These are phyloP conservation scores for Kockiozyma suomiensis DNA, from an alignment of 805 yeast species.

Conservation along the genomic window DNA sequence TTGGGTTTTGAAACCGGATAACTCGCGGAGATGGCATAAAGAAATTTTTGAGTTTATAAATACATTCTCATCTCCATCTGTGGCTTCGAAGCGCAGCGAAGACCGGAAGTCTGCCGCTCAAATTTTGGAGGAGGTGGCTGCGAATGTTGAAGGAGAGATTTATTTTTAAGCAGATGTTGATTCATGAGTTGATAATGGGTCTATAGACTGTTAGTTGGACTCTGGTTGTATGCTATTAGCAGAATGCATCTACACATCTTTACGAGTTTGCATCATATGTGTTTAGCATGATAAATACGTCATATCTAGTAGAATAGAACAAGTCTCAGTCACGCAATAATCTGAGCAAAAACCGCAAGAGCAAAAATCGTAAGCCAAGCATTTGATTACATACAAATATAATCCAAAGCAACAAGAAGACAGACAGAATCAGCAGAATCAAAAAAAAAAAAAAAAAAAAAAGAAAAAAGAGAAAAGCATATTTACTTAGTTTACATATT, in stretches of 20 bases:
- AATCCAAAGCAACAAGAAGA: neutral
- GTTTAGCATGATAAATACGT: no score
- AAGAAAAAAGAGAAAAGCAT: neutral
- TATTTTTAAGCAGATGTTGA: conserved; percentile 5
- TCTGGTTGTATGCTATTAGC: no score
- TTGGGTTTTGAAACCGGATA: conserved; percentile 39
- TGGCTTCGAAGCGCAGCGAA: neutral
- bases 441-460: neutral
- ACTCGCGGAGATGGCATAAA: conserved; percentile 37
- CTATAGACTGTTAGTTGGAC: no score
- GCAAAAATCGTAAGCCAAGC: neutral
- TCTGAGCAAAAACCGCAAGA: no score
- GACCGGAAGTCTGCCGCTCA: conserved; percentile 4
- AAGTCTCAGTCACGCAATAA: no score
- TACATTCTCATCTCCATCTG: conserved; percentile 5
- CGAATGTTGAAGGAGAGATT: conserved; percentile 11
- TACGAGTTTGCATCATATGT: no score
- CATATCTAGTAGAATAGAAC: no score
- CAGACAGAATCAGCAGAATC: neutral
- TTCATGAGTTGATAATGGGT: no score
- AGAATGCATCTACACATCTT: no score
- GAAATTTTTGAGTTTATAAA: conserved; percentile 36
- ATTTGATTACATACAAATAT: no score
- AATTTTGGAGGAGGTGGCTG: conserved; percentile 13
- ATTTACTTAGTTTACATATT: neutral